phyloP scores from a whole-genome alignment of 257 asterid genomes.

The Echites panduratus region DNA sequence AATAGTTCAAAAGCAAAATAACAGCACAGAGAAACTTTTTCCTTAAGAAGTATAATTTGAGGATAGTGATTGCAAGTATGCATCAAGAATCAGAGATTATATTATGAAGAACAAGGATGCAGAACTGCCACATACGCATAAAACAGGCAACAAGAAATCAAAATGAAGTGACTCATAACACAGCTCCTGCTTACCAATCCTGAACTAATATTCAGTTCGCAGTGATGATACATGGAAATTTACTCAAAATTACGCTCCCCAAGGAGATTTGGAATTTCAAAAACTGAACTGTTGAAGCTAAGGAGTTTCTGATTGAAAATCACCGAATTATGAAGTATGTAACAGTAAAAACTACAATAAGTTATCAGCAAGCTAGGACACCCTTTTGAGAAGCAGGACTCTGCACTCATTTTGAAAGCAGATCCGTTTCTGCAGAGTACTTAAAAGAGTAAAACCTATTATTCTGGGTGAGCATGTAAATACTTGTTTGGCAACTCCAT shows the following conservation, averaged over 20 bases:
- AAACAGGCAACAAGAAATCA: background rate
- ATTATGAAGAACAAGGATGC: constrained; percentile 1
- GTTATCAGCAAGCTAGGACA: background rate
- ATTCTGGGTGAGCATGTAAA: background rate
- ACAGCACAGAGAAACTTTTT: background rate
- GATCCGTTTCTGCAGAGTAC: no score
- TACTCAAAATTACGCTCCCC: background rate
- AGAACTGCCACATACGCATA: background rate
- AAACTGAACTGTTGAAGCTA: background rate
- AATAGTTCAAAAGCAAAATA: no score
- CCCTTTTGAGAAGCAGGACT: background rate
- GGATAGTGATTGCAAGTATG: background rate
- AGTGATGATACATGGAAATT: background rate
- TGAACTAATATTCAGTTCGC: background rate
- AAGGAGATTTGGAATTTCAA: background rate
- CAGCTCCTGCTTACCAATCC: background rate
- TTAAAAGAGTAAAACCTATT: background rate
- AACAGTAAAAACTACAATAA: background rate
- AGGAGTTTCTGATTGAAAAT: background rate
- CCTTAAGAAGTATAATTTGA: background rate
- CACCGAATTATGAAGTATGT: background rate
- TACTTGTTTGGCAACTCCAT: background rate
- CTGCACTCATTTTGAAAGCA: background rate
- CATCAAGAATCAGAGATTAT: background rate
- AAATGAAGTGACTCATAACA: background rate